Conservation (phyloP, 306 rosid genomes). For the Lagenaria siceraria region DNA sequence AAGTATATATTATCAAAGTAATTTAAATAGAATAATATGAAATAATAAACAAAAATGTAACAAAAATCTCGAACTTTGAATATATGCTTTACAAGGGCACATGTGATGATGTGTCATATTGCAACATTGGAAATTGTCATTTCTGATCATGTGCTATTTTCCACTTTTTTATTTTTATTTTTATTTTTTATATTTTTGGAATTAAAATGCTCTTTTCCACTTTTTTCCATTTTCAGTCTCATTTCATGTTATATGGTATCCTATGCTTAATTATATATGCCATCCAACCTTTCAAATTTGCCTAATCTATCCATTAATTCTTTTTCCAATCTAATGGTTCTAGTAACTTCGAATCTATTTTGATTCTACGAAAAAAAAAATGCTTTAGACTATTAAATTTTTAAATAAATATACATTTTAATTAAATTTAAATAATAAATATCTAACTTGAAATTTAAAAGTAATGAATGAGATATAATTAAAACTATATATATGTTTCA, state of each 20-base stretch:
- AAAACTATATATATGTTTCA: too few relatives aligned
- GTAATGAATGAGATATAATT: too few relatives aligned
- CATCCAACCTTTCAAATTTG: background rate
- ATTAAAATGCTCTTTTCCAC: background rate
- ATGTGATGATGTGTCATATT: conserved; percentile 5
- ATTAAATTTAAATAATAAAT: too few relatives aligned
- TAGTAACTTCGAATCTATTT: background rate
- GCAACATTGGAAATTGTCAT: conserved; percentile 2
- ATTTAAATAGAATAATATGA: background rate
- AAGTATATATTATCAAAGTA: background rate
- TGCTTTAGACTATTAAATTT: too few relatives aligned
- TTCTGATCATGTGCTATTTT: background rate
- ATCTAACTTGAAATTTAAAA: too few relatives aligned
- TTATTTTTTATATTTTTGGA: too few relatives aligned
- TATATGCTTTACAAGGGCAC: conserved; percentile 2
- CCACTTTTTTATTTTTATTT: background rate
- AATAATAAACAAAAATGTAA: background rate
- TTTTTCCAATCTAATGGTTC: background rate
- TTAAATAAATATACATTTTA: too few relatives aligned
- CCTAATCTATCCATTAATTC: background rate
- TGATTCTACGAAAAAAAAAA: background rate
- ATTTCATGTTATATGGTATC: background rate
- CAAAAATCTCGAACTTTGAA: background rate
- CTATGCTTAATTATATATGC: background rate
- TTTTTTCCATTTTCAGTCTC: background rate